phyloP scores from a whole-genome alignment of 2,329 filamentous ascomycete genomes.

The Aureobasidium mangrovei region DNA sequence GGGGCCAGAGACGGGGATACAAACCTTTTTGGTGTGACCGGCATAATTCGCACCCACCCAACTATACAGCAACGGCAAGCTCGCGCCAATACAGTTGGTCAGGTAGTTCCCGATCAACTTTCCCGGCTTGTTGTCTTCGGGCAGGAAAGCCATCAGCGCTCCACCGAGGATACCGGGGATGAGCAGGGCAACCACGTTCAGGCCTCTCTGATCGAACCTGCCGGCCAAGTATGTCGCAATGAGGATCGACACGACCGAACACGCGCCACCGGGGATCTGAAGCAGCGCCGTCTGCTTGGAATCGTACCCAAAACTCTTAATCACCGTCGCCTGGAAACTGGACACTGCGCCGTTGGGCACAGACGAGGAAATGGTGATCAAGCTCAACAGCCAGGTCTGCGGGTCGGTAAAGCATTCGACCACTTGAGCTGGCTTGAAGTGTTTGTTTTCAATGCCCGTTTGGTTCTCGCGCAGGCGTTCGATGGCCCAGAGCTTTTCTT shows the following conservation, averaged over 20 bases:
- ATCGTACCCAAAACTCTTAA: constrained; percentile 26
- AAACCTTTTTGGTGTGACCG: constrained; percentile 56
- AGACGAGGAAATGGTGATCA: constrained; percentile 28
- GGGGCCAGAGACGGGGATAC: neutral
- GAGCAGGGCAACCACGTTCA: constrained; percentile 22
- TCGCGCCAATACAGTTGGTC: constrained; percentile 31
- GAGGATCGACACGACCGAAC: constrained; percentile 33
- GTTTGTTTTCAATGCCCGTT: constrained; percentile 44
- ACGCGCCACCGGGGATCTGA: constrained; percentile 51
- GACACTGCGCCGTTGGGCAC: constrained; percentile 37
- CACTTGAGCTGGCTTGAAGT: constrained; percentile 40
- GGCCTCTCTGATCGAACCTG: constrained; percentile 22
- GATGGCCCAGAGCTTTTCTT: constrained; percentile 26
- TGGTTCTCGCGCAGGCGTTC: constrained; percentile 39
- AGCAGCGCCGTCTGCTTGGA: constrained; percentile 25
- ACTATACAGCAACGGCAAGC: constrained; percentile 30
- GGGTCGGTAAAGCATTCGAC: constrained; percentile 37
- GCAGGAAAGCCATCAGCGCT: constrained; percentile 25
- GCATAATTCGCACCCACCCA: constrained; percentile 46
- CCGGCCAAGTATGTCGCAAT: constrained; percentile 22
- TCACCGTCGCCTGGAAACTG: constrained; percentile 28
- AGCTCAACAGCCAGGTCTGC: constrained; percentile 36
- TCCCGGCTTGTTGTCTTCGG: constrained; percentile 36
- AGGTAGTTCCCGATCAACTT: constrained; percentile 34
- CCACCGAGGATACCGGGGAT: constrained; percentile 24